Percentiles rank a stretch among this genome's conserved stretches.
phyloP scores from a whole-genome alignment of 1,284 basidiomycete species.

The Bondarzewia mesenterica region DNA sequence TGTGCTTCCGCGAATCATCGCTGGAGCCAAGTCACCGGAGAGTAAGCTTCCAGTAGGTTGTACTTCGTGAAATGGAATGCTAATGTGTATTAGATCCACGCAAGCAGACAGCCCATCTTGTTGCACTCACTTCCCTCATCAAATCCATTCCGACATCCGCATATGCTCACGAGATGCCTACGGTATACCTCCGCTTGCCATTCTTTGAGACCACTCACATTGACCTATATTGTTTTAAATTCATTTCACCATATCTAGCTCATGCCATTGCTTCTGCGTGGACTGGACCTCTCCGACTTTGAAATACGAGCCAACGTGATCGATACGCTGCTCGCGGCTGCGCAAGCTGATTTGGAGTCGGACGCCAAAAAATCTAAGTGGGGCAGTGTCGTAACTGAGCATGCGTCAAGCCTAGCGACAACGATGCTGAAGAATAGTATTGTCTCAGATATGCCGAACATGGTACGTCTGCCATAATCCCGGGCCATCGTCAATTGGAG shows the following conservation, averaged over 20 bases:
- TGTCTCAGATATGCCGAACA: conserved; percentile 39
- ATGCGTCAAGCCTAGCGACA: conserved; percentile 64
- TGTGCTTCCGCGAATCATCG: conserved; percentile 70
- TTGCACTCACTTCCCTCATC: conserved; percentile 80
- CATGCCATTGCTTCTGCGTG: conserved; percentile 82
- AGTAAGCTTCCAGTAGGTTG: conserved; percentile 26
- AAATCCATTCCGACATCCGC: conserved; percentile 73
- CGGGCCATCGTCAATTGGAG: not conserved
- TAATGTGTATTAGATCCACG: conserved; percentile 26
- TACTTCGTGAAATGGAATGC: not conserved
- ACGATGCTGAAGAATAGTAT: conserved; percentile 61
- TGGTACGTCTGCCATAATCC: conserved; percentile 30
- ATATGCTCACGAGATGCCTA: conserved; percentile 60
- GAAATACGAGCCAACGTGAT: conserved; percentile 76
- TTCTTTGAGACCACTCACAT: too few species aligned
- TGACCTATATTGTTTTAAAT: too few species aligned
- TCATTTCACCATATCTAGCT: conserved; percentile 50
- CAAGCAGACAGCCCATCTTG: conserved; percentile 67
- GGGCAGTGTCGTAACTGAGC: conserved; percentile 48
- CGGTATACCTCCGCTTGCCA: conserved; percentile 29
- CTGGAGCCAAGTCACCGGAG: conserved; percentile 40
- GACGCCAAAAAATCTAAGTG: conserved; percentile 24
- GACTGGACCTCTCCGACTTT: conserved; percentile 70
- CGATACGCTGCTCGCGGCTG: conserved; percentile 65
- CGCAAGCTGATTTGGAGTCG: conserved; percentile 46